Percentiles rank a stretch among this genome's conserved stretches.
phyloP scores from a whole-genome alignment of 306 rosid genomes.

The Heteromeles arbutifolia region DNA sequence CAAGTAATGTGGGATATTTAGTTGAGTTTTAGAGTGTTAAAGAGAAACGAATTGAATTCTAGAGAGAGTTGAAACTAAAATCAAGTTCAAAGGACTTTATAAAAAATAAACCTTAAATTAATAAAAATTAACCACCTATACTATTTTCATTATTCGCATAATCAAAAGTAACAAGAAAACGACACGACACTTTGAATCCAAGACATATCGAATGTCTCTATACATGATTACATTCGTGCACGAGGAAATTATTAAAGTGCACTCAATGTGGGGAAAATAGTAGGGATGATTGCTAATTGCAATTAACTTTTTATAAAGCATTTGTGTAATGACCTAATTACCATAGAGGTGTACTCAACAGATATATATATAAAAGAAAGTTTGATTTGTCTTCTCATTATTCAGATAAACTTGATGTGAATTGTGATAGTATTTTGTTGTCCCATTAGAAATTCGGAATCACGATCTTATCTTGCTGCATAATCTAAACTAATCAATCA shows the following conservation, averaged over 20 bases:
- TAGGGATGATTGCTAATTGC: background rate
- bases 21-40: background rate
- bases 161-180: background rate
- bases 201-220: background rate
- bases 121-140: background rate
- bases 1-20: background rate
- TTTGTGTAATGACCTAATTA: background rate
- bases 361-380: background rate
- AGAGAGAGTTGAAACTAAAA: background rate
- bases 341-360: background rate
- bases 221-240: conserved; percentile 34
- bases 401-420: background rate
- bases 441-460: background rate
- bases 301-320: conserved; percentile 2
- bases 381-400: background rate
- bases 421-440: background rate
- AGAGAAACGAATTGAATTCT: background rate
- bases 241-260: conserved; percentile 29
- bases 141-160: too few relatives aligned
- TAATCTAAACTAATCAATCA: background rate
- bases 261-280: background rate
- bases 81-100: background rate
- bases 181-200: background rate
- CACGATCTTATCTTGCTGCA: background rate
- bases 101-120: too few relatives aligned